Percentiles rank a stretch among this genome's conserved stretches.
Evolutionary conservation across 1,284 basidiomycete genomes (phyloP).

Genomic region (Meira nashicola): DNA sequence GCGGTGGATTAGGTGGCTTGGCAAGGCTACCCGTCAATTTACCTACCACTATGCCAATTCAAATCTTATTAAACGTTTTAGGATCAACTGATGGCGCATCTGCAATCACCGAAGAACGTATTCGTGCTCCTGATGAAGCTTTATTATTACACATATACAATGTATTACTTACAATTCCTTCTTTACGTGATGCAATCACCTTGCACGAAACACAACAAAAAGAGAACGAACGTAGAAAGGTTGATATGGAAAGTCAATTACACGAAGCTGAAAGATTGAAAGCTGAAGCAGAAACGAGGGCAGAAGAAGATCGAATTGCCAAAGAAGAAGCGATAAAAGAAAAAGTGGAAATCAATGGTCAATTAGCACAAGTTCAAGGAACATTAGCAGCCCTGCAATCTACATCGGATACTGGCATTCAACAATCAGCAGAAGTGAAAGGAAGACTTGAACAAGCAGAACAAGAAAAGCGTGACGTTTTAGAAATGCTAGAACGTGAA

Average conservation of each 20-base stretch:
- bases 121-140: conserved; percentile 21
- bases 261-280: conserved; percentile 14
- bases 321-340: conserved; percentile 27
- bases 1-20: not conserved
- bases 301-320: conserved; percentile 24
- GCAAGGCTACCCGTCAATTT: not conserved
- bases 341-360: conserved; percentile 24
- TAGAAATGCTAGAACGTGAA: conserved; percentile 45
- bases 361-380: conserved; percentile 28
- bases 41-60: not conserved
- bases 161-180: conserved; percentile 13
- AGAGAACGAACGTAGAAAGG: conserved; percentile 13
- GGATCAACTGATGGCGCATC: not conserved
- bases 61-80: conserved; percentile 12
- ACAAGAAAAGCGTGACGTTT: conserved; percentile 46
- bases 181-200: not conserved
- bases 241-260: conserved; percentile 19
- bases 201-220: conserved; percentile 23
- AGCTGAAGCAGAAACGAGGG: conserved; percentile 20
- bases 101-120: conserved; percentile 14
- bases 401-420: conserved; percentile 26
- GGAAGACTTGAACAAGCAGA: conserved; percentile 32
- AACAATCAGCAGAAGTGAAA: conserved; percentile 26
- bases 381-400: conserved; percentile 26
- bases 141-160: conserved; percentile 27